These are phyloP conservation scores for Fraxinus latifolia DNA, from an alignment of 305 asterid species.

Conservation along the genomic window DNA sequence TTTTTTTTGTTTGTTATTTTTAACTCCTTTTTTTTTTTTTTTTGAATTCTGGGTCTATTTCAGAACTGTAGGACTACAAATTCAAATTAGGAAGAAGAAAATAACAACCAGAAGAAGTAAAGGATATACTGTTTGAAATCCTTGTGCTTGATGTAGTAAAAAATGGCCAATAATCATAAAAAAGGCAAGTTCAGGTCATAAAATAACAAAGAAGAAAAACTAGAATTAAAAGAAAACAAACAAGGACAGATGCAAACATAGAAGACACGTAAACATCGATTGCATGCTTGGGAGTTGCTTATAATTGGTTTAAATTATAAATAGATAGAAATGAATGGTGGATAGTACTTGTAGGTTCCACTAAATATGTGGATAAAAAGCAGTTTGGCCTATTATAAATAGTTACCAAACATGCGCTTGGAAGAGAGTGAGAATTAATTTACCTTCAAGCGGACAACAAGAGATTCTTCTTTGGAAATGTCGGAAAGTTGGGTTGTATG, in stretches of 20 bases:
- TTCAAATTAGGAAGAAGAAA: not conserved
- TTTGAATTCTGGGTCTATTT: not conserved
- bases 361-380: not conserved
- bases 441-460: constrained; percentile 83
- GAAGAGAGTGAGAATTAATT: constrained; percentile 18
- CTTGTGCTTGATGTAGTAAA: not conserved
- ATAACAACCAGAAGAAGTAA: not conserved
- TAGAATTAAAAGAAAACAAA: not conserved
- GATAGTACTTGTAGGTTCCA: not conserved
- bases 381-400: not conserved
- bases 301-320: not conserved
- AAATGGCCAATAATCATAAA: not conserved
- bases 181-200: not conserved
- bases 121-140: not conserved
- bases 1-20: not conserved
- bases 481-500: constrained; percentile 33
- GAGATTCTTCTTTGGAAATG: constrained; percentile 66
- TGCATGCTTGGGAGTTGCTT: not conserved
- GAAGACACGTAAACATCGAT: not conserved
- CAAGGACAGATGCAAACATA: not conserved
- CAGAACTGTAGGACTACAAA: not conserved
- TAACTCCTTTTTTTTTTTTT: not conserved
- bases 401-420: not conserved
- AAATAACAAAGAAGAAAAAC: not conserved
- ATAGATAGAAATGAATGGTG: not conserved